Evolutionary conservation across 495 filamentous ascomycete species (phyloP).

Genomic region (Pyronema omphalodes): DNA sequence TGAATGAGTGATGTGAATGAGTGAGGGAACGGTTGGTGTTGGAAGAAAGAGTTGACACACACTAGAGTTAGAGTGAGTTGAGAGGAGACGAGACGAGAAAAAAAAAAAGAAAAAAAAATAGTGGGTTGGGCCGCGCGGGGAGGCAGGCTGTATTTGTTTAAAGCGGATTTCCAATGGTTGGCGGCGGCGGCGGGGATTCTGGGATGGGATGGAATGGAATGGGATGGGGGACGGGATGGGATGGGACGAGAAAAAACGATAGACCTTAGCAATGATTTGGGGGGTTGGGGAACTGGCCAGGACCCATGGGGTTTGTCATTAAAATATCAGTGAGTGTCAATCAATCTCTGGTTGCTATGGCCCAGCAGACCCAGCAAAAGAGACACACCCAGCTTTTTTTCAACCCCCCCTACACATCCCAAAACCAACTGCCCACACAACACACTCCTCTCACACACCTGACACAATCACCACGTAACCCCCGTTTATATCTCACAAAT

Average conservation of each 20-base stretch:
- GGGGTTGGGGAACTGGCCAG: neutral
- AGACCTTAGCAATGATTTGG: neutral
- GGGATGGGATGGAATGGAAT: neutral
- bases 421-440: too few relatives aligned
- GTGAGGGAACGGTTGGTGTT: neutral
- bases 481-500: too few relatives aligned
- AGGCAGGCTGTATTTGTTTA: neutral
- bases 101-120: too few relatives aligned
- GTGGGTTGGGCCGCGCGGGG: too few relatives aligned
- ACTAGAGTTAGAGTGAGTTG: too few relatives aligned
- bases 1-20: neutral
- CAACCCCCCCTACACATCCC: too few relatives aligned
- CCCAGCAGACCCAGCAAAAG: neutral
- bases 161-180: too few relatives aligned
- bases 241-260: neutral
- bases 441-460: too few relatives aligned
- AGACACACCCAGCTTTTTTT: too few relatives aligned
- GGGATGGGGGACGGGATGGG: neutral
- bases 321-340: neutral
- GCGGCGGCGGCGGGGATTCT: neutral
- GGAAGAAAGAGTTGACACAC: neutral
- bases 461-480: too few relatives aligned
- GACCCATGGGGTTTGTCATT: neutral
- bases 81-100: too few relatives aligned
- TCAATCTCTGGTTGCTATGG: neutral